Percentiles rank a stretch among this genome's conserved stretches.
phyloP scores from a whole-genome alignment of 2,329 filamentous ascomycete species.

The Pseudogymnoascus destructans region DNA sequence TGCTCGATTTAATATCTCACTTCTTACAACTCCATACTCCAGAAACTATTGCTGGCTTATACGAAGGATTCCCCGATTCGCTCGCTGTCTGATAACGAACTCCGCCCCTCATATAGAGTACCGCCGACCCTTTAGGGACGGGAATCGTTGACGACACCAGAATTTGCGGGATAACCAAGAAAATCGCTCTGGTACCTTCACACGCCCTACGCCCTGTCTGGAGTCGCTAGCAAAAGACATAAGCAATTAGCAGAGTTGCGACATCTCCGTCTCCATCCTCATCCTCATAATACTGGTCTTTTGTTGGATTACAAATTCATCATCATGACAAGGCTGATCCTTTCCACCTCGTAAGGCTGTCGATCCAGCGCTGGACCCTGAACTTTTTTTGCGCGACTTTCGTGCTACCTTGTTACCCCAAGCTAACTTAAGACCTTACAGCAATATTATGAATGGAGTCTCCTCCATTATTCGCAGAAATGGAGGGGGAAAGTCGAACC shows the following conservation, averaged over 20 bases:
- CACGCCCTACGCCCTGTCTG: neutral
- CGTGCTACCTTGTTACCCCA: neutral
- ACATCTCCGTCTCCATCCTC: neutral
- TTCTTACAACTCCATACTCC: neutral
- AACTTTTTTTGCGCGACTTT: neutral
- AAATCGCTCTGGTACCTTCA: constrained; percentile 7
- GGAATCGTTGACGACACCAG: constrained; percentile 7
- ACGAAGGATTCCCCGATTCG: neutral
- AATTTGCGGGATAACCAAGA: neutral
- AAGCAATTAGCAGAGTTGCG: constrained; percentile 6
- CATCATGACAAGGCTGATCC: constrained; percentile 62
- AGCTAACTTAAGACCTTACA: constrained; percentile 15
- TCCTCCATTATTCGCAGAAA: constrained; percentile 74
- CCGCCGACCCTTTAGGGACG: constrained; percentile 5
- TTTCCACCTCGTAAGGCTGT: constrained; percentile 66
- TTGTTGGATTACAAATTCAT: constrained; percentile 7
- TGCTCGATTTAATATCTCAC: neutral
- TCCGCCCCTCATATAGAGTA: constrained; percentile 4
- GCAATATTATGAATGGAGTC: constrained; percentile 53
- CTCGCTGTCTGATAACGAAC: constrained; percentile 1
- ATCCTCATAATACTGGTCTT: constrained; percentile 6
- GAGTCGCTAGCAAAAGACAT: constrained; percentile 6
- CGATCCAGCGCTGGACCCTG: constrained; percentile 12
- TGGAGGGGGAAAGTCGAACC: constrained; percentile 71
- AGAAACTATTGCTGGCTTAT: neutral